Evolutionary conservation across 2,329 filamentous ascomycete species (phyloP).

Genomic region (Elsinoe arachidis): DNA sequence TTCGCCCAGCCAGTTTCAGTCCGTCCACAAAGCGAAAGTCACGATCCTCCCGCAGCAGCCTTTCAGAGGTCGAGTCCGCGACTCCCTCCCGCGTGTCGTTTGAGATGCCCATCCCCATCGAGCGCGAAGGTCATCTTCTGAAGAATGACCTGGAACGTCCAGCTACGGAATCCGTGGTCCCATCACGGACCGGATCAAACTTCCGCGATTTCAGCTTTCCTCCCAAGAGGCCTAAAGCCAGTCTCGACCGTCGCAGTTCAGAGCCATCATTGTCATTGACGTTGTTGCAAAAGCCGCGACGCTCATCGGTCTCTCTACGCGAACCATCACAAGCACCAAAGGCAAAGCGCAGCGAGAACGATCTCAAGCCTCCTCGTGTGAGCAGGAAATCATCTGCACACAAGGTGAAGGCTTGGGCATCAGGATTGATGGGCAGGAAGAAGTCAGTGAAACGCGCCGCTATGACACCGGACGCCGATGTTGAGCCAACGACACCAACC

Average conservation of each 20-base stretch:
- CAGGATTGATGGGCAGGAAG: constrained; percentile 27
- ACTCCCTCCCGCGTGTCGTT: not conserved
- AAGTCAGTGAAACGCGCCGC: constrained; percentile 1
- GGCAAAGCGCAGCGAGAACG: constrained; percentile 9
- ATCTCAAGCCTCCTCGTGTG: constrained; percentile 5
- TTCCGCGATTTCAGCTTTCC: constrained; percentile 8
- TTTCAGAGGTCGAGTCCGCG: constrained; percentile 10
- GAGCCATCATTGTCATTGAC: constrained; percentile 29
- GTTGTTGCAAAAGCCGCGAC: constrained; percentile 20
- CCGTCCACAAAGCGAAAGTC: constrained; percentile 9
- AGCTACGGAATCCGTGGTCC: not conserved
- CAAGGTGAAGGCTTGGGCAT: constrained; percentile 64
- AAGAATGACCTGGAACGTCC: constrained; percentile 1
- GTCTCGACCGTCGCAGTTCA: constrained; percentile 45
- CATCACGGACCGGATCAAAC: not conserved
- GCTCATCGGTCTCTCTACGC: constrained; percentile 26
- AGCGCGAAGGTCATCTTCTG: not conserved
- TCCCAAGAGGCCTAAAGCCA: constrained; percentile 16
- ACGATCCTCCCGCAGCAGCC: constrained; percentile 6
- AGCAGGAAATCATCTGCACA: constrained; percentile 38
- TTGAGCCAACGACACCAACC: not conserved
- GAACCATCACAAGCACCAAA: constrained; percentile 19
- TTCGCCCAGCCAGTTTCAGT: constrained; percentile 6
- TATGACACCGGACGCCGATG: not conserved
- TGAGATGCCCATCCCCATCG: not conserved